Conservation (phyloP, 169 alveolate genomes). For the Plasmodium gonderi region DNA sequence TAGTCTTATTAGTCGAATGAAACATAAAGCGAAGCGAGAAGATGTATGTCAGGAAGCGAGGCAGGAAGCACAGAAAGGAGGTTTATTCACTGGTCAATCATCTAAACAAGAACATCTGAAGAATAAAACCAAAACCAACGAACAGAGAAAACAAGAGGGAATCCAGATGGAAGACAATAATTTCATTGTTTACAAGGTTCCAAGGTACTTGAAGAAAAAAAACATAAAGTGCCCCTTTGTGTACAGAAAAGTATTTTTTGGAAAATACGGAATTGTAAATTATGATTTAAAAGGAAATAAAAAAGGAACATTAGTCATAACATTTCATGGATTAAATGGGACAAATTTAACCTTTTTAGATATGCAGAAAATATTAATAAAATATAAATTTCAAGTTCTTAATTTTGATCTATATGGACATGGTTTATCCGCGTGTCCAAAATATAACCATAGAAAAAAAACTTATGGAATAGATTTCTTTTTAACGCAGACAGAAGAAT, state of each 20-base stretch:
- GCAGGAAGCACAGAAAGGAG: neutral
- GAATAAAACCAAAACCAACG: too few species aligned
- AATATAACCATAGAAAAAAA: constrained; percentile 78
- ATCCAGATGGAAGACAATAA: neutral
- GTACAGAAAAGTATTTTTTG: constrained; percentile 77
- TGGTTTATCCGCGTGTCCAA: constrained; percentile 84
- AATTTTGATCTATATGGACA: constrained; percentile 86
- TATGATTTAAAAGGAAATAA: constrained; percentile 80
- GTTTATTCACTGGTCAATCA: neutral
- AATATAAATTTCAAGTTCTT: constrained; percentile 80
- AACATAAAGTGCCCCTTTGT: constrained; percentile 83
- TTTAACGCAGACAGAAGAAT: constrained; percentile 84
- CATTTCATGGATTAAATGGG: constrained; percentile 87
- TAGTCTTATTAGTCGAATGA: neutral
- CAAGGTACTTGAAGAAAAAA: constrained; percentile 78
- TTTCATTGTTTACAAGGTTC: constrained; percentile 75
- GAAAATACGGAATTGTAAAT: constrained; percentile 81
- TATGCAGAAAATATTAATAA: constrained; percentile 74
- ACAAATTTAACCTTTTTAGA: constrained; percentile 82
- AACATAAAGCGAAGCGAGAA: neutral
- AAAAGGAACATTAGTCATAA: constrained; percentile 76
- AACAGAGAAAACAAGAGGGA: neutral
- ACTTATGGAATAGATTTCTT: constrained; percentile 82
- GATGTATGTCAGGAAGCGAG: neutral
- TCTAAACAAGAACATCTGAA: neutral